Evolutionary conservation across 225 moss, liverwort and hornwort genomes (phyloP).

Genomic region (Physcomitrellopsis africana): DNA sequence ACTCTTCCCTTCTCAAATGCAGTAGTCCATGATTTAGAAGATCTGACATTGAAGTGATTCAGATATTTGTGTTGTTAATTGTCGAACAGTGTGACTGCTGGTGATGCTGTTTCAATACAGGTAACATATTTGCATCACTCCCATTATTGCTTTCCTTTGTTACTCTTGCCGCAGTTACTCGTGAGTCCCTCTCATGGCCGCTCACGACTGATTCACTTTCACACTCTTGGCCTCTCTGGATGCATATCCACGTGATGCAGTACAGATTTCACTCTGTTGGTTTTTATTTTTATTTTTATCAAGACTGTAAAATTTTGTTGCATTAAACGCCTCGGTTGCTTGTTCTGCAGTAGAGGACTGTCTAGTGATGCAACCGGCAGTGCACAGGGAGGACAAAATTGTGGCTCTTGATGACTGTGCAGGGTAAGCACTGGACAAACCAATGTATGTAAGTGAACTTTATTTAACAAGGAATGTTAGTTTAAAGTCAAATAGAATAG

Average conservation of each 20-base stretch:
- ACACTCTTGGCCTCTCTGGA: conserved; percentile 21
- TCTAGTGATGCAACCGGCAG: conserved; percentile 73
- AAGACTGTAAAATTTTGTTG: background rate
- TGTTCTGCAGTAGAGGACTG: conserved; percentile 62
- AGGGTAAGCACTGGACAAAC: conserved; percentile 46
- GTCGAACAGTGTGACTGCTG: conserved; percentile 28
- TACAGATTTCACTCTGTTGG: conserved; percentile 12
- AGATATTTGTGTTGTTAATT: background rate
- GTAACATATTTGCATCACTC: conserved; percentile 35
- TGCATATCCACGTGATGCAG: conserved; percentile 19
- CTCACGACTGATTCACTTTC: background rate
- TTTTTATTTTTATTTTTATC: background rate
- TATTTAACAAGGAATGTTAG: background rate
- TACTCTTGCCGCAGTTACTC: conserved; percentile 12
- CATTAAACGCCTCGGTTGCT: background rate
- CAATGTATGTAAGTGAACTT: background rate
- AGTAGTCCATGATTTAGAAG: conserved; percentile 3
- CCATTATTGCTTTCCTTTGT: conserved; percentile 8
- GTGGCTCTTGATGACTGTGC: conserved; percentile 65
- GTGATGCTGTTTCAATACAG: conserved; percentile 58
- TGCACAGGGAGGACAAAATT: conserved; percentile 50
- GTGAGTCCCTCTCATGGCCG: background rate
- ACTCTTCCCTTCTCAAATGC: conserved; percentile 20
- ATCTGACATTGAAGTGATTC: conserved; percentile 21
- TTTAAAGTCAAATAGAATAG: background rate